phyloP scores from a whole-genome alignment of 495 filamentous ascomycete species.

The Cercophora scortea region DNA sequence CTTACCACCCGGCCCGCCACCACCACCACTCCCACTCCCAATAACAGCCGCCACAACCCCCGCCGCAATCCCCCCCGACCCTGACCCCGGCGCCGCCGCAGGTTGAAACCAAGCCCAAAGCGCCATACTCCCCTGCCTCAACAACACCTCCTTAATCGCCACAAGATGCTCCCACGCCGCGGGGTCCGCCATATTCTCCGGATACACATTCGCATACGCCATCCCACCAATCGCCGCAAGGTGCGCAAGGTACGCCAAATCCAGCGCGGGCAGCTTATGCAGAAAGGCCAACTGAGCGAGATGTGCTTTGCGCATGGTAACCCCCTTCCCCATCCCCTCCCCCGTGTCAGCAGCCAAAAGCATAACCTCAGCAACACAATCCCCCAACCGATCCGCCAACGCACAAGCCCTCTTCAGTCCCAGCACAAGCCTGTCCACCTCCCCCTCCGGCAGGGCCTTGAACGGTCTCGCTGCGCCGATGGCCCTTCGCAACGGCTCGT shows the following conservation, averaged over 20 bases:
- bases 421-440: constrained; percentile 4
- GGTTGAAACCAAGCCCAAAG: constrained; percentile 8
- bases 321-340: too few species aligned
- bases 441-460: not conserved
- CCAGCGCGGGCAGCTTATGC: constrained; percentile 4
- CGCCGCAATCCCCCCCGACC: not conserved
- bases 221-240: constrained; percentile 4
- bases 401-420: constrained; percentile 5
- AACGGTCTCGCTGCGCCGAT: not conserved
- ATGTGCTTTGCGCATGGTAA: not conserved
- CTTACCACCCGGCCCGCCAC: not conserved
- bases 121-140: constrained; percentile 10
- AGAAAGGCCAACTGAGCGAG: constrained; percentile 13
- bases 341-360: not conserved
- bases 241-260: constrained; percentile 16
- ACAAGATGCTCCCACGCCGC: not conserved
- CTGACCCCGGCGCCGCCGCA: not conserved
- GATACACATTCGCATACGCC: constrained; percentile 1
- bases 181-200: not conserved
- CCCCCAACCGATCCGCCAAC: constrained; percentile 1
- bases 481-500: not conserved
- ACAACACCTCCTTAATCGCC: constrained; percentile 12
- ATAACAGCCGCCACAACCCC: not conserved
- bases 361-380: constrained; percentile 3
- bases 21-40: not conserved